Percentiles rank a stretch among this genome's conserved stretches.
phyloP scores from a whole-genome alignment of 2,329 filamentous ascomycete species.

The Pseudogymnoascus sp. region DNA sequence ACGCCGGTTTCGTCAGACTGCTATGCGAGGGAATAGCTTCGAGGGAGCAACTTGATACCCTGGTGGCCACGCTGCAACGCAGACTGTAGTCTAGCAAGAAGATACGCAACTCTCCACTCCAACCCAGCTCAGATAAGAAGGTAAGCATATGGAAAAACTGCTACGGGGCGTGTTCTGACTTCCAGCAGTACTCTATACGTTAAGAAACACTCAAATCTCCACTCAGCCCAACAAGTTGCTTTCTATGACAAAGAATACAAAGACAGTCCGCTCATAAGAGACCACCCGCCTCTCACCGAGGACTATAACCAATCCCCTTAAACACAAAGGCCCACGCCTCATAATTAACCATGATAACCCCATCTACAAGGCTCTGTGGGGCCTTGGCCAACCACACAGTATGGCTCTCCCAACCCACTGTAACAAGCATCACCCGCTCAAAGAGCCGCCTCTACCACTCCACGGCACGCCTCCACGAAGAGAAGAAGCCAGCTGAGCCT shows the following conservation, averaged over 20 bases:
- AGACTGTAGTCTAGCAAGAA: neutral
- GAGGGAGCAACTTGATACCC: neutral
- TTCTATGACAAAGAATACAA: neutral
- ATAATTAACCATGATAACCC: neutral
- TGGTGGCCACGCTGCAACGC: neutral
- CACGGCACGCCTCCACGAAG: neutral
- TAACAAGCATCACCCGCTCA: neutral
- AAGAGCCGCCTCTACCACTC: neutral
- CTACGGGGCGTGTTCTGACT: neutral
- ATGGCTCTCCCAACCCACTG: slow-evolving; percentile 1
- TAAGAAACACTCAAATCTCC: neutral
- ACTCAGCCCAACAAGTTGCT: neutral
- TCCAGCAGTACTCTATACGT: neutral
- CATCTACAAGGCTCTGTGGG: slow-evolving; percentile 1
- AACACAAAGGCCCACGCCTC: neutral
- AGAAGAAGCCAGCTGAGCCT: neutral
- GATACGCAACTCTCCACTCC: neutral
- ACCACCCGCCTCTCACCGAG: neutral
- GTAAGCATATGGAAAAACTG: neutral
- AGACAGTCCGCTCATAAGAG: neutral
- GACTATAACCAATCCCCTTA: neutral
- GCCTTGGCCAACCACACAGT: slow-evolving; percentile 6
- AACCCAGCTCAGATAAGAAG: neutral
- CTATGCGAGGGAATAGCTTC: neutral
- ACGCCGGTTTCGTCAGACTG: neutral